Evolutionary conservation across 1,284 basidiomycete species (phyloP), one percentile per base, ranked within the genome.

Genomic region (Moesziomyces globuligerus): DNA sequence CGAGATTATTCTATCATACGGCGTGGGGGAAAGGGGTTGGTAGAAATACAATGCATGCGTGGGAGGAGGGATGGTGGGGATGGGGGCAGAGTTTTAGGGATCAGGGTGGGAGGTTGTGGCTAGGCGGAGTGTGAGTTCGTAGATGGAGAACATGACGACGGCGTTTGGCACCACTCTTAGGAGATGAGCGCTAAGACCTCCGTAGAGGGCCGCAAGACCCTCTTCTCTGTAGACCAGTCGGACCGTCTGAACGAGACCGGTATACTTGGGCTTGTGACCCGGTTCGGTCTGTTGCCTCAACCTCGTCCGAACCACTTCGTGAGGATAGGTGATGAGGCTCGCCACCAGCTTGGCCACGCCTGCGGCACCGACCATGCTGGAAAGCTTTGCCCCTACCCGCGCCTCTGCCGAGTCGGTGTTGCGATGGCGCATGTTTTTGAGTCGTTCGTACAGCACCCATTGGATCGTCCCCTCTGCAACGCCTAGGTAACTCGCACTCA

Each of bases 101-200:
- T 69, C 59, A 13, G 53, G 29, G 41, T 46, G n/a, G n/a, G n/a
- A n/a, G n/a, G n/a, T 66, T 1, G 64, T 54, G 7, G 61, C 76
- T 4, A 83, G 59, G n/a, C 70, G 54, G 24, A 83, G 60, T 8
- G 80, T 72, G 8, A 81, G 47, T 47, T 83, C 84, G 68, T 85
- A 85, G 34, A 84, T 81, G n/a, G 66, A 89, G 84, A 90, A 98
- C 93, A 98, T 98, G 72, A 96, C 93, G 1, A 91, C 91, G 0
- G 95, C 95, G 75, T 98, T 98, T 17, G 95, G 95, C 1, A 98
- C 92, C 50, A 98, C 95, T 44, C 95, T 89, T 87, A 98, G 90
- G 57, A 99, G 86, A 83, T 98, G 96, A 0, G 95, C 94, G 50
- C 90, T 91, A 50, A 99, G 87, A 4, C 96, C 96, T 29, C 93